phyloP scores from a whole-genome alignment of 352 stramenopile species.

The Pythium dissotocum region DNA sequence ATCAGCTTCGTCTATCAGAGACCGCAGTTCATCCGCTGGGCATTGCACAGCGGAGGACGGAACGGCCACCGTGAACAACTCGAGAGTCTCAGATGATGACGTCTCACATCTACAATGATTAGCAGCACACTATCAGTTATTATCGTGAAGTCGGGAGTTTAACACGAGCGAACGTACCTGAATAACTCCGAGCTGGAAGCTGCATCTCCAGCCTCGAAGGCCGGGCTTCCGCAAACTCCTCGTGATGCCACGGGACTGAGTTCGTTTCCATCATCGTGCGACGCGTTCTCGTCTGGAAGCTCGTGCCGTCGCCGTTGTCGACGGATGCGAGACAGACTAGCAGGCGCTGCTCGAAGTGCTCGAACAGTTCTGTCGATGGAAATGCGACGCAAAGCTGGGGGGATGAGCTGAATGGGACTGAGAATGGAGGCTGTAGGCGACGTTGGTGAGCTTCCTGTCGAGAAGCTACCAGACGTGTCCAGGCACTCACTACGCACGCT shows the following conservation, averaged over 20 bases:
- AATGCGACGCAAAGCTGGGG: slow-evolving; percentile 14
- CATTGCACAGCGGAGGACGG: not conserved
- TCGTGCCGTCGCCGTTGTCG: slow-evolving; percentile 26
- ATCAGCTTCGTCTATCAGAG: slow-evolving; percentile 24
- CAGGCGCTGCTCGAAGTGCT: slow-evolving; percentile 14
- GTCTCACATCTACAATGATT: slow-evolving; percentile 8
- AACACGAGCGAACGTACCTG: not conserved
- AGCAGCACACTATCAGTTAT: too few species aligned
- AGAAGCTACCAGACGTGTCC: not conserved
- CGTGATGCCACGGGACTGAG: not conserved
- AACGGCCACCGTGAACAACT: slow-evolving; percentile 4
- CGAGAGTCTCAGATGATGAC: not conserved
- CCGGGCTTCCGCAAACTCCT: not conserved
- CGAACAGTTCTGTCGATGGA: slow-evolving; percentile 15
- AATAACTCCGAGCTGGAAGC: not conserved
- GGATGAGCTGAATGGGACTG: slow-evolving; percentile 1
- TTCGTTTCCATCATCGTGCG: not conserved
- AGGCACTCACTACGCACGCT: slow-evolving; percentile 12
- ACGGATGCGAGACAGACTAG: slow-evolving; percentile 19
- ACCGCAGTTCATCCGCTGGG: slow-evolving; percentile 20
- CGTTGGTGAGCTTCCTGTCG: not conserved
- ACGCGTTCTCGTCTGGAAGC: slow-evolving; percentile 15
- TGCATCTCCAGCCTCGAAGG: not conserved
- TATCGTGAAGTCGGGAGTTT: not conserved
- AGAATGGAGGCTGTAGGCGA: not conserved